Base-by-base conservation (phyloP, 352 stramenopile species). In the Globisporangium echinulatum region DNA sequence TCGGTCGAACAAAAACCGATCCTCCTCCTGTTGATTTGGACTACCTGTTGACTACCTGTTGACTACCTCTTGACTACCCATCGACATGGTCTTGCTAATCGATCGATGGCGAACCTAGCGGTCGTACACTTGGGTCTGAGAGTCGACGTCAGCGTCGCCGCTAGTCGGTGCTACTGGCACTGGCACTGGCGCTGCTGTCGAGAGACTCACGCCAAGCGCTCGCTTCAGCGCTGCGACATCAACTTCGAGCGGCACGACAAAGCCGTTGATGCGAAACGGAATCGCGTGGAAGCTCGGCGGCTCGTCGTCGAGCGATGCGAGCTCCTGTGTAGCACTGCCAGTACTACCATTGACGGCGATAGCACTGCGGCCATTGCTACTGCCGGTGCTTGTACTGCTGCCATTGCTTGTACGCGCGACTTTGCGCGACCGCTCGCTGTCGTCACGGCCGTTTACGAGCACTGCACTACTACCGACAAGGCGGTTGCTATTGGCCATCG, bases 241-340 rank as follows among this genome's bases (percentile, higher is more conserved):
- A 36, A 90, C 74, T 56, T 90, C 80, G 14, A 90, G 63, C 11
- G 80, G 80, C 50, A 90, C 70, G 15, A 87, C 71, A 39, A 86
- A 82, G 8, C 80, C 80, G 60, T 90, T 88, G 64, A 90, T 88
- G 15, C 80, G 77, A 58, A 88, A 85, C 53, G 78, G 78, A 54
- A 90, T 85, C 38, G 73, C 68, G 7, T 83, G 71, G 52, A 83
- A 88, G 50, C 76, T 63, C 5, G 75, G 63, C 2, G 75, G 63
- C 2, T 77, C 74, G 25, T 84, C 66, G n/a, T 61, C 48, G 25
- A 25, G 25, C 25, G 25, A 25, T 25, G 25, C 25, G 25, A 25
- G 25, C 25, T 25, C 25, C 25, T 25, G 25, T 25, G 25, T 25
- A 25, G 25, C 25, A 25, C 25, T 25, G 25, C 25, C 25, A 25